These are phyloP conservation scores for Lentinula raphanica DNA, from an alignment of 768 basidiomycete genomes.

Conservation along the genomic window DNA sequence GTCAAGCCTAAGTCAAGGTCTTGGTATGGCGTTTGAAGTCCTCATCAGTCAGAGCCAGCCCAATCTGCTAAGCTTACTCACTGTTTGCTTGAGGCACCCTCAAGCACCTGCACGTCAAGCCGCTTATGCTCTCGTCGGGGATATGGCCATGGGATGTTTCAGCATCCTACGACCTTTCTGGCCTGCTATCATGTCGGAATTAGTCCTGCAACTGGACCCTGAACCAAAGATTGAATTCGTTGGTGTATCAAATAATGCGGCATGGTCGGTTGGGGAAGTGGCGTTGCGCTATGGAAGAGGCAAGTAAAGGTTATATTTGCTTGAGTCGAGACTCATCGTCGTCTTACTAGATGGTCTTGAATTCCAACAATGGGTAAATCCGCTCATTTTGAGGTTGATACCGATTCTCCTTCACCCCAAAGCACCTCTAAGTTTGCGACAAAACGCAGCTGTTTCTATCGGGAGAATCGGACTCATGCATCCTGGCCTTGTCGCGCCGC, in stretches of 20 bases:
- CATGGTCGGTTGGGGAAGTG: slow-evolving; percentile 99
- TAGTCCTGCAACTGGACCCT: slow-evolving; percentile 85
- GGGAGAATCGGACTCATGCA: slow-evolving; percentile 94
- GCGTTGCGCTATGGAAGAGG: slow-evolving; percentile 86
- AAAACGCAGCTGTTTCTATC: slow-evolving; percentile 98
- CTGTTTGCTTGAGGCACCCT: slow-evolving; percentile 89
- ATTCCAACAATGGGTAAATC: slow-evolving; percentile 88
- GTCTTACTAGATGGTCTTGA: slow-evolving; percentile 68
- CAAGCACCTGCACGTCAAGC: slow-evolving; percentile 95
- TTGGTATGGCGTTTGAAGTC: slow-evolving; percentile 72
- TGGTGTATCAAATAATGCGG: slow-evolving; percentile 97
- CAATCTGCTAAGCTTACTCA: slow-evolving; percentile 74
- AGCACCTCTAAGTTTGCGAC: slow-evolving; percentile 88
- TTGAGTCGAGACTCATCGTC: not conserved
- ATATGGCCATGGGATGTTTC: slow-evolving; percentile 97
- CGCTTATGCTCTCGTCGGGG: slow-evolving; percentile 96
- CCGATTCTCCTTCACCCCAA: slow-evolving; percentile 91
- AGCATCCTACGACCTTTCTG: slow-evolving; percentile 77
- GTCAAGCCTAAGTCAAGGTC: slow-evolving; percentile 92
- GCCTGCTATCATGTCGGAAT: slow-evolving; percentile 83
- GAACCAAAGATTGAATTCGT: slow-evolving; percentile 93
- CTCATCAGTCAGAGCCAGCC: slow-evolving; percentile 69
- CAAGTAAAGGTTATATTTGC: slow-evolving; percentile 21
- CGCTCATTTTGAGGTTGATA: slow-evolving; percentile 81
- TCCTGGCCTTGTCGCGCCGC: slow-evolving; percentile 81